Conservation (phyloP, 1,284 basidiomycete species). For the Leccinum pseudoinsigne region DNA sequence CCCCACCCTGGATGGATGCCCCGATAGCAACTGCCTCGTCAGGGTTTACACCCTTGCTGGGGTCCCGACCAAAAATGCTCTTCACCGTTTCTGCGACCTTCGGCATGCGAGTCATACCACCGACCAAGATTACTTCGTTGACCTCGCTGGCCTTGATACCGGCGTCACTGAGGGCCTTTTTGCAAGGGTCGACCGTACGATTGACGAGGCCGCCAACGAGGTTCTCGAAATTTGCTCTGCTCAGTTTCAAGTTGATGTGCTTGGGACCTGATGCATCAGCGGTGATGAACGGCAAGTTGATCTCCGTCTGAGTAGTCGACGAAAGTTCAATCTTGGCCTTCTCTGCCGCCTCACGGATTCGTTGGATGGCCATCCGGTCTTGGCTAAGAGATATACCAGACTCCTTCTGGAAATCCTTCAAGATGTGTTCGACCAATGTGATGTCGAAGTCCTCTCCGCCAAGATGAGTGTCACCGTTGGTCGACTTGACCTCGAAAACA, state of each 20-base stretch:
- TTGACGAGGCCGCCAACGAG: constrained; percentile 85
- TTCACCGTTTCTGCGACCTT: constrained; percentile 91
- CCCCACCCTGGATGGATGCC: constrained; percentile 93
- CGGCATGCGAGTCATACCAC: constrained; percentile 99
- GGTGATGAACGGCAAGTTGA: constrained; percentile 97
- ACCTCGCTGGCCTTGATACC: constrained; percentile 92
- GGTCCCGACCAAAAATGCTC: constrained; percentile 90
- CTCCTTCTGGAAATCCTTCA: constrained; percentile 95
- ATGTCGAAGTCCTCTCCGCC: constrained; percentile 99
- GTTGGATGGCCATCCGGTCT: constrained; percentile 98
- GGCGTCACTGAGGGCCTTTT: constrained; percentile 92
- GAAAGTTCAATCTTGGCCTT: constrained; percentile 99
- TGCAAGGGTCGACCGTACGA: constrained; percentile 95
- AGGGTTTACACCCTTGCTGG: constrained; percentile 97
- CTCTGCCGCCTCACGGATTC: constrained; percentile 98
- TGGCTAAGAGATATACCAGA: constrained; percentile 77
- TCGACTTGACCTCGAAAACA: constrained; percentile 99
- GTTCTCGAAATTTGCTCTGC: constrained; percentile 88
- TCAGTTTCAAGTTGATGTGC: constrained; percentile 93
- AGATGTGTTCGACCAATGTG: constrained; percentile 83
- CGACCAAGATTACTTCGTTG: constrained; percentile 96
- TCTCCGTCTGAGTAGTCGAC: constrained; percentile 90
- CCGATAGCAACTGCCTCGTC: constrained; percentile 95
- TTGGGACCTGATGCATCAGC: constrained; percentile 93
- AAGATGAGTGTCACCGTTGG: constrained; percentile 98